Evolutionary conservation across 2,329 filamentous ascomycete species (phyloP).

Genomic region (Fusarium longipes): DNA sequence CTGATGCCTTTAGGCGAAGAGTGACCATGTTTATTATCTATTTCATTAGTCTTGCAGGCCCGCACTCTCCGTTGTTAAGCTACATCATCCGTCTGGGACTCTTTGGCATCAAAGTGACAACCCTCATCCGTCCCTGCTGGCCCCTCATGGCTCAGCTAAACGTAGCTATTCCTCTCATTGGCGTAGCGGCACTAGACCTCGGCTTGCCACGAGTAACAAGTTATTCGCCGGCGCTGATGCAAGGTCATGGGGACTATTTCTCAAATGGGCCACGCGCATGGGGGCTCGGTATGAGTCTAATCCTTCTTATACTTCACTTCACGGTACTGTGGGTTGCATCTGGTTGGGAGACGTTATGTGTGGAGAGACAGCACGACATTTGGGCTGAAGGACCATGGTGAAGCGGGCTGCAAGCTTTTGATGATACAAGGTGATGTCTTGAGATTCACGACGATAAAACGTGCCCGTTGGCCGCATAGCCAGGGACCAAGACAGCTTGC

Average conservation of each 20-base stretch:
- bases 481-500: background rate
- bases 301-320: constrained; percentile 52
- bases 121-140: constrained; percentile 74
- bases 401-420: background rate
- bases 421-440: background rate
- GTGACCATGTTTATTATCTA: constrained; percentile 52
- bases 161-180: constrained; percentile 74
- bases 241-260: constrained; percentile 30
- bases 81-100: constrained; percentile 64
- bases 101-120: constrained; percentile 76
- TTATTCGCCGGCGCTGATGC: constrained; percentile 15
- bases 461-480: background rate
- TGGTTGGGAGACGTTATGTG: constrained; percentile 51
- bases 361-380: constrained; percentile 40
- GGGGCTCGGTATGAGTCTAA: constrained; percentile 48
- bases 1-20: constrained; percentile 50
- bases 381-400: constrained; percentile 50
- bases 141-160: constrained; percentile 75
- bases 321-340: constrained; percentile 51
- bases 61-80: constrained; percentile 48
- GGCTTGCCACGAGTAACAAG: constrained; percentile 51
- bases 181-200: constrained; percentile 76
- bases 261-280: constrained; percentile 38
- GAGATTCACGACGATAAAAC: background rate
- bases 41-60: constrained; percentile 39